These are phyloP conservation scores for Mentha longifolia DNA, from an alignment of 257 asterid species.

Conservation along the genomic window DNA sequence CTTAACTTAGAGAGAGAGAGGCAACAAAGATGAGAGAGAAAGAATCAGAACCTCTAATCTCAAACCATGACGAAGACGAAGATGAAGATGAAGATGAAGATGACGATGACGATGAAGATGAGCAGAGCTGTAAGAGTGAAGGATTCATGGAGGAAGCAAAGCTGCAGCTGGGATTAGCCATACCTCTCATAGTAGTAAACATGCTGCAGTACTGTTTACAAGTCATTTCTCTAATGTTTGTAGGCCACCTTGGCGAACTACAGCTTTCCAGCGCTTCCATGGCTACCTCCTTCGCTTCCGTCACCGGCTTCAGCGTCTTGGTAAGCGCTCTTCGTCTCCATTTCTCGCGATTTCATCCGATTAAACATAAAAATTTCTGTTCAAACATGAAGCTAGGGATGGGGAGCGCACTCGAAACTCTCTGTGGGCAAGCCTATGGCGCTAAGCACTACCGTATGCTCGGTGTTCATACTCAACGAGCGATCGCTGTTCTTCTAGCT, in stretches of 20 bases:
- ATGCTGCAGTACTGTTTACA: constrained; percentile 58
- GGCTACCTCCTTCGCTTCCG: constrained; percentile 72
- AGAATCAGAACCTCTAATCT: constrained; percentile 35
- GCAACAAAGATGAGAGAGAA: constrained; percentile 25
- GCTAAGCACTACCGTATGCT: constrained; percentile 62
- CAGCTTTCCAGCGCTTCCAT: constrained; percentile 68
- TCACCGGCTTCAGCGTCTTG: constrained; percentile 67
- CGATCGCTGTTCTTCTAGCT: constrained; percentile 48
- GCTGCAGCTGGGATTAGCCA: constrained; percentile 54
- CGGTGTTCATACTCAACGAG: constrained; percentile 58
- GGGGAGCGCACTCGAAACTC: constrained; percentile 75
- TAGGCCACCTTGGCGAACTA: constrained; percentile 67
- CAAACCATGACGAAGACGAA: constrained; percentile 15
- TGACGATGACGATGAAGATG: neutral
- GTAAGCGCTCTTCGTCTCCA: constrained; percentile 35
- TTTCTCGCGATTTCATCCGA: neutral
- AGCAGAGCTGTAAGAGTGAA: neutral
- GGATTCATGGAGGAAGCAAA: constrained; percentile 51
- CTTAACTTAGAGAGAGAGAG: neutral
- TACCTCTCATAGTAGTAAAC: constrained; percentile 66
- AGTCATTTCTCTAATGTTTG: constrained; percentile 66
- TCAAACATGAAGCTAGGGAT: constrained; percentile 60
- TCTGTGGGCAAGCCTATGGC: constrained; percentile 74
- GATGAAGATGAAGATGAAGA: neutral
- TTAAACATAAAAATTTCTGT: too few species aligned